Evolutionary conservation across 2,329 filamentous ascomycete genomes (phyloP), one percentile per base, ranked within the genome.

Genomic region (Blastomyces percursus): DNA sequence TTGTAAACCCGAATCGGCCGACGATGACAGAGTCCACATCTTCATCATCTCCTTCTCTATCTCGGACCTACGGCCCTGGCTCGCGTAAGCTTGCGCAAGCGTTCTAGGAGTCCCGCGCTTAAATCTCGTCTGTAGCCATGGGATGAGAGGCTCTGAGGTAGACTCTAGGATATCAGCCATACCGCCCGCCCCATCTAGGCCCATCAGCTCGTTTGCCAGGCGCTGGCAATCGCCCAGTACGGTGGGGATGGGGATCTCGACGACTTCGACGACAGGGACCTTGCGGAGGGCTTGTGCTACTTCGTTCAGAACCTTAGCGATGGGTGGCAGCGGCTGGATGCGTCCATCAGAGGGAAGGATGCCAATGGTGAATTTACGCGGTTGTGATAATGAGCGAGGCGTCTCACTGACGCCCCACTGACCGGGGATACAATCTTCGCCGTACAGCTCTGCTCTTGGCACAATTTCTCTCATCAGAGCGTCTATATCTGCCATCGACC

Each of bases 141-240:
- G 82, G 14, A 81, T 85, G 1, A 86, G 72, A 0, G 83, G 82
- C 66, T 87, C 85, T 6, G 74, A 75, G 3, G 78, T 83, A 12
- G 75, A 71, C 60, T 84, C 81, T 30, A 87, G 73, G 6, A 84
- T 74, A 68, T 85, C 79, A 61, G 85, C 80, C 76, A 85, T 83
- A 55, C 70, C 69, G 11, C 80, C 79, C 1, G 75, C 79, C 14
- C 84, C 85, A 67, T 87, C 83, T 12, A 84, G 74, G 30, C 79
- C 79, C 72, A 87, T 83, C 60, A 88, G 74, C 19, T 78, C 78
- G 63, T 84, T 84, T 46, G 82, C 81, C 9, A 85, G 75, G 1
- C 77, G 79, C 63, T 86, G 81, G 60, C 80, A 82, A 67, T 82
- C 79, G 3, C 79, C 78, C 61, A 87, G 79, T 3, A 80, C 74